Evolutionary conservation across 2,329 filamentous ascomycete genomes (phyloP), one percentile per base, ranked within the genome.

Genomic region (Sporothrix protearum): DNA sequence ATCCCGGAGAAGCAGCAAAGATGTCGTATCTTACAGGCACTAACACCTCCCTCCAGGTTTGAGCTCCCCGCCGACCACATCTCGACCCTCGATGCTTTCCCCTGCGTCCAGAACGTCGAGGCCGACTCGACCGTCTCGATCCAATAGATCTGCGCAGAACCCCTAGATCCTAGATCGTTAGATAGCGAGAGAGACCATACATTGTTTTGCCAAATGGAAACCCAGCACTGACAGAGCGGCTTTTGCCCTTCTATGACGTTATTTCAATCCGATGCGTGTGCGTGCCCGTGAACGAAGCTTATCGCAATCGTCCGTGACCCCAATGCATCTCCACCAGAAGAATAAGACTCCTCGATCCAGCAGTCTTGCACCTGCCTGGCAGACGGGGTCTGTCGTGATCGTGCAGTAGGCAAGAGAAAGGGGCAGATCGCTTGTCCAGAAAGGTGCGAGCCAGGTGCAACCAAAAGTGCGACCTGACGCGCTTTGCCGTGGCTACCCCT

Each of bases 101-200:
- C 92, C 75, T 86, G 93, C 78, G 85, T 97, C 80, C 86, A 93
- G 77, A 77, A 77, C 59, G 91, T 97, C 72, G 95, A 98, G 86
- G 77, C 81, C 72, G 93, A 97, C 80, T 81, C 84, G 64, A 85
- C 87, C 77, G 88, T 96, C 73, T 89, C 76, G 77, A 96, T 87
- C 8, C 91, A 95, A 85, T 95, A 89, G 80, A 47, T 47, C 14
- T 42, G 39, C 39, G 6, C 39, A 14, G 5, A 5, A 10, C 12
- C 12, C 39, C 12, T 42, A 42, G 49, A 51, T 22, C 28, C 39
- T 69, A 55, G 30, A 45, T 57, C 36, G 36, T 36, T 30, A 42
- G 19, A 25, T 12, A 36, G 30, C 57, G 30, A 61, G 25, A 33
- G 19, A 28, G 49, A 53, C n/a, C 42, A 19, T 47, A 16, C 14